Percentiles rank a stretch among this genome's conserved stretches.
These are phyloP conservation scores for Pseudogymnoascus pannorum DNA, from an alignment of 2,329 filamentous ascomycete genomes.

Conservation along the genomic window DNA sequence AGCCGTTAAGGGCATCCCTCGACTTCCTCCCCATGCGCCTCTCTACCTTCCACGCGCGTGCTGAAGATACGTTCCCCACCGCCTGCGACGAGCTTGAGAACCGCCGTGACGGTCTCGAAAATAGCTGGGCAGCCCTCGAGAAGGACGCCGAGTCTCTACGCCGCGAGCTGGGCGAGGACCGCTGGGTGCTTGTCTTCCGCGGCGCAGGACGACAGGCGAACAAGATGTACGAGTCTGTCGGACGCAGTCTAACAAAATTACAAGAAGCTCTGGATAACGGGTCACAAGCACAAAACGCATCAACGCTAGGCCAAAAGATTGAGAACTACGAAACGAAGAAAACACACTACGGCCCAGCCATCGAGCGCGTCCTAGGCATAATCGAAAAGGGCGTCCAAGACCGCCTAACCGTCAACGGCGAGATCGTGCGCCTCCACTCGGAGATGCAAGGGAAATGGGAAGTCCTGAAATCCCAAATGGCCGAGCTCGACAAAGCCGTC, in stretches of 20 bases:
- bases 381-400: slow-evolving; percentile 95
- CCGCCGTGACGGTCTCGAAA: slow-evolving; percentile 66
- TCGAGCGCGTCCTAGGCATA: slow-evolving; percentile 82
- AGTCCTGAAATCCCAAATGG: slow-evolving; percentile 67
- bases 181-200: slow-evolving; percentile 92
- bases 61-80: slow-evolving; percentile 73
- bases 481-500: slow-evolving; percentile 65
- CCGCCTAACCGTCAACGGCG: slow-evolving; percentile 91
- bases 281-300: slow-evolving; percentile 64
- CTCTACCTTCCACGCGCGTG: slow-evolving; percentile 75
- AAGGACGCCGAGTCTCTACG: slow-evolving; percentile 82
- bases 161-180: slow-evolving; percentile 87
- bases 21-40: slow-evolving; percentile 95
- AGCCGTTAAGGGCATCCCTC: slow-evolving; percentile 82
- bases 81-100: slow-evolving; percentile 84
- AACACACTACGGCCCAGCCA: slow-evolving; percentile 85
- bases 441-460: slow-evolving; percentile 83
- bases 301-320: slow-evolving; percentile 69
- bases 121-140: slow-evolving; percentile 81
- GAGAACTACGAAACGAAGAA: slow-evolving; percentile 95
- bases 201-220: slow-evolving; percentile 86
- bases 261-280: slow-evolving; percentile 70
- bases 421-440: slow-evolving; percentile 77
- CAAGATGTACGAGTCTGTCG: slow-evolving; percentile 95
- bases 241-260: slow-evolving; percentile 76